Conservation (phyloP, 306 rosid species). For the Gynostemma pentaphyllum region DNA sequence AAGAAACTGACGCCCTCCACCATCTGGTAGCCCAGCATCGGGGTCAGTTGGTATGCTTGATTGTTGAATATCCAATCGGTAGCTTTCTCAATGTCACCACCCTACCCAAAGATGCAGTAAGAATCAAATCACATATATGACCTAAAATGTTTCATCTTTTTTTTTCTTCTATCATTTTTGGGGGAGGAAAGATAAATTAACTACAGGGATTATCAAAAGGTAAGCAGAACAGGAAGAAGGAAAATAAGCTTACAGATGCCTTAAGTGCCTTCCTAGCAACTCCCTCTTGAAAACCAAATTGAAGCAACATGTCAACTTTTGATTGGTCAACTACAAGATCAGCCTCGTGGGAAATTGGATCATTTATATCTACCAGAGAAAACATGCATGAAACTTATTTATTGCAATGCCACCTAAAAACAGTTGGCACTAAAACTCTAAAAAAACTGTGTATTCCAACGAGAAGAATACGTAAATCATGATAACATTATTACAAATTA, state of each 20-base stretch:
- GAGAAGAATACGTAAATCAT: not conserved
- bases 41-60: constrained; percentile 28
- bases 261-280: constrained; percentile 65
- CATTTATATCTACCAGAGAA: too few relatives aligned
- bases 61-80: constrained; percentile 96
- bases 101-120: constrained; percentile 29
- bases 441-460: too few relatives aligned
- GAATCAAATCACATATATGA: not conserved
- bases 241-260: constrained; percentile 49
- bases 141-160: not conserved
- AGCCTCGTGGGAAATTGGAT: too few relatives aligned
- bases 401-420: too few relatives aligned
- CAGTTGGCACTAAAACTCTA: too few relatives aligned
- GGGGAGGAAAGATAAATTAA: too few relatives aligned
- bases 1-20: constrained; percentile 86
- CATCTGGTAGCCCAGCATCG: constrained; percentile 56
- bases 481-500: constrained; percentile 11
- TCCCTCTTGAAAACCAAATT: constrained; percentile 90
- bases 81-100: constrained; percentile 91
- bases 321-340: constrained; percentile 68
- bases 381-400: too few relatives aligned
- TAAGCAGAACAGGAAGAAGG: too few relatives aligned
- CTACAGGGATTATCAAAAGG: too few relatives aligned
- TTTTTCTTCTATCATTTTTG: not conserved
- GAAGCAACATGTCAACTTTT: constrained; percentile 64